Evolutionary conservation across 768 basidiomycete species (phyloP), one percentile per base, ranked within the genome.

Genomic region (Lactarius tabidus): DNA sequence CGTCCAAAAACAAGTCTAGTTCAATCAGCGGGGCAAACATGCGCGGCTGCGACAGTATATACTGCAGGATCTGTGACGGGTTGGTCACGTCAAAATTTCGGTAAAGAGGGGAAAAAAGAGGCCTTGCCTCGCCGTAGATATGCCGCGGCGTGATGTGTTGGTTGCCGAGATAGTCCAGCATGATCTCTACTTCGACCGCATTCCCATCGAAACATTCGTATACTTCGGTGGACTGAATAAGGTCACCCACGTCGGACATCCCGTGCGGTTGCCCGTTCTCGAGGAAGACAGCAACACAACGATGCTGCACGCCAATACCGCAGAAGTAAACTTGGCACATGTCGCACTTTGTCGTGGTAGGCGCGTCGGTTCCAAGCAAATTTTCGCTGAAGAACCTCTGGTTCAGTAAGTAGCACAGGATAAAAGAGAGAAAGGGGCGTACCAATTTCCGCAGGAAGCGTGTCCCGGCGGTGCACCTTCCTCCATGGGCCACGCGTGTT

Each of bases 181-280:
- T 84, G 64, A 90, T 84, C 38, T 93, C 92, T 33, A 91, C 90
- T 74, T 94, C 92, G 28, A 90, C 82, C 0, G 81, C 83, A 71
- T 94, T 93, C 67, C 81, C 81, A 68, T 87, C 83, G 72, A 94
- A 94, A 69, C 84, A 88, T 35, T 92, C 92, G 67, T 93, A 94
- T n/a, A 83, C 74, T 64, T 89, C 87, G 1, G 84, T 74, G 31
- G 87, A 89, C 73, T 89, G 85, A 45, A 94, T 87, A 57, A 94
- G 79, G 73, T 94, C 92, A n/a, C 82, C 75, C 23, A 91, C 72
- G 66, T 86, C 88, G 15, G 78, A 76, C 73, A 93, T 77, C 31
- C 82, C 86, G 63, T 92, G 87, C 2, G 87, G 90, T 18, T 89
- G 84, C 67, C 91, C 89, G 1, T 78, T 71, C 26, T 75, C 64